phyloP scores from a whole-genome alignment of 2,329 filamentous ascomycete species.

The Fonsecaea pugnacius region DNA sequence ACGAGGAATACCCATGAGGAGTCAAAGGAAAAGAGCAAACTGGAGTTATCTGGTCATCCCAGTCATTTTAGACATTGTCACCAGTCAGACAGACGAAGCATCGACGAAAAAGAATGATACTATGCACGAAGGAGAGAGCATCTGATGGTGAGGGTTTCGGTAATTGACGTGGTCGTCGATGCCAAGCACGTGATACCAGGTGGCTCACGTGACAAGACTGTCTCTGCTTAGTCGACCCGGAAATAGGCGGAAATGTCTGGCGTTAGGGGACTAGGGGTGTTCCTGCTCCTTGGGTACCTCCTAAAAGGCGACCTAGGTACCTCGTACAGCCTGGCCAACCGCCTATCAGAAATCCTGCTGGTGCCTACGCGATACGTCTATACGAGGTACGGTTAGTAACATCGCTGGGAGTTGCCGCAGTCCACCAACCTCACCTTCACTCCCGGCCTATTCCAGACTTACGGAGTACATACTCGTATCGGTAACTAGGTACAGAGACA shows the following conservation, averaged over 20 bases:
- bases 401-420: background rate
- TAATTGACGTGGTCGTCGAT: background rate
- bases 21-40: background rate
- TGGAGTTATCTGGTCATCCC: background rate
- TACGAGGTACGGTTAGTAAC: background rate
- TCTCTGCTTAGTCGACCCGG: background rate
- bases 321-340: too few relatives aligned
- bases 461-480: background rate
- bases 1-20: background rate
- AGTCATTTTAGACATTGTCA: background rate
- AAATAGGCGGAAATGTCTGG: background rate
- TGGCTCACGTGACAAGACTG: background rate
- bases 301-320: too few relatives aligned
- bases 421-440: background rate
- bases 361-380: too few relatives aligned
- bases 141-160: background rate
- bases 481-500: background rate
- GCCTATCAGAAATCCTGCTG: too few relatives aligned
- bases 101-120: background rate
- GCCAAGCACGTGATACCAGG: background rate
- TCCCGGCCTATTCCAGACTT: background rate
- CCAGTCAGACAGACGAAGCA: background rate
- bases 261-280: too few relatives aligned
- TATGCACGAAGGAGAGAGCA: background rate
- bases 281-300: too few relatives aligned